Percentiles rank a stretch among this genome's conserved stretches.
phyloP scores from a whole-genome alignment of 768 basidiomycete genomes.

The Tulasnella sp. region DNA sequence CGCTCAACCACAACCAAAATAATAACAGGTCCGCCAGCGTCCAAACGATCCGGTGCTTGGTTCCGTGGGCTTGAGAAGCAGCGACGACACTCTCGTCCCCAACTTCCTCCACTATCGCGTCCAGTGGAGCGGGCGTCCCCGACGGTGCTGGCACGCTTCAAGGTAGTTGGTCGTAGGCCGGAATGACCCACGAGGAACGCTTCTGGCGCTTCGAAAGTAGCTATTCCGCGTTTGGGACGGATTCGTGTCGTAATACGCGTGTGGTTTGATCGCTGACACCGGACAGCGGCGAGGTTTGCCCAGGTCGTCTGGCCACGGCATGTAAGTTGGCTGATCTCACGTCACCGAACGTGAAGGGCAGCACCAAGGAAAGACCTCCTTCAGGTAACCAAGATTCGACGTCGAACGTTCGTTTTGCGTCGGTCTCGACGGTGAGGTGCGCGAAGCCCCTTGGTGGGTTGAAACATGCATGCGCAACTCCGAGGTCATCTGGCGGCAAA shows the following conservation, averaged over 20 bases:
- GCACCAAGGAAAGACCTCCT: not conserved
- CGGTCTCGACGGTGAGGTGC: not conserved
- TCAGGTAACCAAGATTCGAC: slow-evolving; percentile 1
- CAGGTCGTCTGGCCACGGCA: not conserved
- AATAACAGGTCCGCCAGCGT: slow-evolving; percentile 22
- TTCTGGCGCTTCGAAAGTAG: not conserved
- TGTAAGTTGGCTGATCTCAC: slow-evolving; percentile 16
- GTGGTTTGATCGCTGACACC: not conserved
- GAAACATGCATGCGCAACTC: too few species aligned
- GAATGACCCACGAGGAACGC: not conserved
- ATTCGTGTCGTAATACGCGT: not conserved
- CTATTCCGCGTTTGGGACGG: not conserved
- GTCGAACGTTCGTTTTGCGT: slow-evolving; percentile 8
- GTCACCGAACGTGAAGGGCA: too few species aligned
- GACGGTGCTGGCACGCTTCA: not conserved
- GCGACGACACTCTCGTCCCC: not conserved
- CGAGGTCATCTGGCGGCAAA: not conserved
- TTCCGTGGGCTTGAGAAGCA: slow-evolving; percentile 14
- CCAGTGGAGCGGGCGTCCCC: not conserved
- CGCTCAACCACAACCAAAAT: slow-evolving; percentile 28
- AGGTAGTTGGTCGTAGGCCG: not conserved
- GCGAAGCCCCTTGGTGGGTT: not conserved
- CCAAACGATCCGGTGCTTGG: slow-evolving; percentile 11
- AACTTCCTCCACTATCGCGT: not conserved
- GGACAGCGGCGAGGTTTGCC: too few species aligned